Evolutionary conservation across 1,284 basidiomycete species (phyloP).

Genomic region (Rhodotorula sp.): DNA sequence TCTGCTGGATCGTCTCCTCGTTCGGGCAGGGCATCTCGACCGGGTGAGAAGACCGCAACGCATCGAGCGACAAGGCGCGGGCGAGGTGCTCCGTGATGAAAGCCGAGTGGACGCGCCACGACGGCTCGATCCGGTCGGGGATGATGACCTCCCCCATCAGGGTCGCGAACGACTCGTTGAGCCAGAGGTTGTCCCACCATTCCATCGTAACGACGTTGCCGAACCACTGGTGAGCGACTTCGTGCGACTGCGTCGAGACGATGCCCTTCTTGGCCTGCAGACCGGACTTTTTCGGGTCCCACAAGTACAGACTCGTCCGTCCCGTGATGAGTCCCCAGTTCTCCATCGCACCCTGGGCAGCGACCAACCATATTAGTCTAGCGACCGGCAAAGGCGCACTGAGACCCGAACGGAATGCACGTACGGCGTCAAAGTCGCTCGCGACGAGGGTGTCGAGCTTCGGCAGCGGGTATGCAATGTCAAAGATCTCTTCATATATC

Average conservation of each 20-base stretch:
- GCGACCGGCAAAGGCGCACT: no score
- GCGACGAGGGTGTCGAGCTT: slow-evolving; percentile 51
- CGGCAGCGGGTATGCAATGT: slow-evolving; percentile 48
- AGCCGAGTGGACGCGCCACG: slow-evolving; percentile 57
- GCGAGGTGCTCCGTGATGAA: slow-evolving; percentile 59
- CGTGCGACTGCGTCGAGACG: slow-evolving; percentile 50
- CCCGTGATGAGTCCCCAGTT: slow-evolving; percentile 81
- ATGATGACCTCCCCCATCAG: slow-evolving; percentile 83
- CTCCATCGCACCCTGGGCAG: slow-evolving; percentile 75
- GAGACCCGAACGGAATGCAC: not conserved
- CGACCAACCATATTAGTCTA: no score
- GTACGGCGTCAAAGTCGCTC: slow-evolving; percentile 47
- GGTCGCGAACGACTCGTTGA: slow-evolving; percentile 76
- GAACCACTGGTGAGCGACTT: slow-evolving; percentile 47
- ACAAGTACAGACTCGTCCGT: slow-evolving; percentile 75
- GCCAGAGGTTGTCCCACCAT: slow-evolving; percentile 44
- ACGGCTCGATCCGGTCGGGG: no score
- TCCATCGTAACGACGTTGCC: slow-evolving; percentile 34
- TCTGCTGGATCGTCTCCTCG: slow-evolving; percentile 37
- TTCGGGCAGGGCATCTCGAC: slow-evolving; percentile 91
- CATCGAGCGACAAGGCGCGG: slow-evolving; percentile 74
- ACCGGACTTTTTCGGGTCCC: slow-evolving; percentile 57
- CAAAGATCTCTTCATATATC: slow-evolving; percentile 70
- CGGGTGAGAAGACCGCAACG: slow-evolving; percentile 88
- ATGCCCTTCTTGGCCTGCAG: slow-evolving; percentile 47